Percentiles rank a stretch among this genome's conserved stretches.
phyloP scores from a whole-genome alignment of 805 yeast species.

The Osmozyma mogii region DNA sequence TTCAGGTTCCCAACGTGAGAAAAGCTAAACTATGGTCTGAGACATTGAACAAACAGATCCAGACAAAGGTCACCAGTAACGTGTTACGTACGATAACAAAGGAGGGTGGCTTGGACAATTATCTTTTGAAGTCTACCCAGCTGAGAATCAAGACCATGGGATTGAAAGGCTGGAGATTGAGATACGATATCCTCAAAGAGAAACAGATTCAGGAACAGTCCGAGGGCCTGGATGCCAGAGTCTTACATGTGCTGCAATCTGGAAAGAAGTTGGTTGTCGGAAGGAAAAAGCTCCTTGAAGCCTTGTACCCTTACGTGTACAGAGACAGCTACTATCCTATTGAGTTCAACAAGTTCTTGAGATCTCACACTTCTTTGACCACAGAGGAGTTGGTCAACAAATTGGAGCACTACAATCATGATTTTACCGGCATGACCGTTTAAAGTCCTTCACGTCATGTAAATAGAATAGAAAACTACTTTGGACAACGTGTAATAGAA shows the following conservation, averaged over 20 bases:
- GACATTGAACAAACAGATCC: constrained; percentile 48
- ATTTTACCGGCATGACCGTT: constrained; percentile 24
- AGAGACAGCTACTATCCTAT: constrained; percentile 36
- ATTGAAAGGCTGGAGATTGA: constrained; percentile 83
- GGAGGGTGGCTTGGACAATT: constrained; percentile 93
- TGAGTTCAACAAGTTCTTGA: constrained; percentile 41
- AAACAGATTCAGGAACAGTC: constrained; percentile 33
- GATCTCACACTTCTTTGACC: constrained; percentile 34
- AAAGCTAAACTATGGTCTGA: constrained; percentile 80
- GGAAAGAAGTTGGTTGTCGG: constrained; percentile 51
- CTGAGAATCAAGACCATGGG: constrained; percentile 92
- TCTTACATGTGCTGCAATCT: constrained; percentile 40
- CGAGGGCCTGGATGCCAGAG: constrained; percentile 23
- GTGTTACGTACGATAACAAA: constrained; percentile 81
- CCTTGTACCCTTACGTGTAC: constrained; percentile 45
- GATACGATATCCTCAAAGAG: constrained; percentile 58
- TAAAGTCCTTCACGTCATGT: constrained; percentile 3
- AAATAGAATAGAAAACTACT: no score
- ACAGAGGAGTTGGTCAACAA: constrained; percentile 42
- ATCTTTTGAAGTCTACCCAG: constrained; percentile 76
- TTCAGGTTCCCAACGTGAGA: constrained; percentile 80
- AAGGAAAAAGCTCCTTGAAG: constrained; percentile 51
- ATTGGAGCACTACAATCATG: constrained; percentile 38
- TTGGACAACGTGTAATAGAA: no score
- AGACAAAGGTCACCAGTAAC: constrained; percentile 61